A percentile compares a stretch with the other conserved stretches of the same genome.
Conservation (phyloP, 1,284 basidiomycete species). For the Malassezia pachydermatis region DNA sequence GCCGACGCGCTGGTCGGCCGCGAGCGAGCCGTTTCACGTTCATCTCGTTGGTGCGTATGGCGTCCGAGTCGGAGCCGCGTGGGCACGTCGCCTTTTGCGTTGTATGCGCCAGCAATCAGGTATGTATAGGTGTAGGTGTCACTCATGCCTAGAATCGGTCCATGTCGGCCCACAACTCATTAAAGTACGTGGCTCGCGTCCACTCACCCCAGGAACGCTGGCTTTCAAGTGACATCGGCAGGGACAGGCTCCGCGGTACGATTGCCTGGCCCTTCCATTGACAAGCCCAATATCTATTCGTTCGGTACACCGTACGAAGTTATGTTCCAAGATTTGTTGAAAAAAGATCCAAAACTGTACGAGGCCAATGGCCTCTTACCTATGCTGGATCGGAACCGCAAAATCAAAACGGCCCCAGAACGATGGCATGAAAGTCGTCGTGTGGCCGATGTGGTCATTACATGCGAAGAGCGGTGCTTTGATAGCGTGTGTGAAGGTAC, state of each 20-base stretch:
- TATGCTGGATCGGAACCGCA: slow-evolving; percentile 93
- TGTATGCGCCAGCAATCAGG: slow-evolving; percentile 80
- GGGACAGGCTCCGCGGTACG: slow-evolving; percentile 96
- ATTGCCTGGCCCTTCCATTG: slow-evolving; percentile 85
- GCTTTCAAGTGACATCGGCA: slow-evolving; percentile 79
- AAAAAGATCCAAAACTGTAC: slow-evolving; percentile 73
- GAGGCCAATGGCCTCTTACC: slow-evolving; percentile 86
- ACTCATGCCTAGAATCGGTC: slow-evolving; percentile 71
- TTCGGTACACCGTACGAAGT: slow-evolving; percentile 98
- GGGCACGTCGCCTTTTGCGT: slow-evolving; percentile 68
- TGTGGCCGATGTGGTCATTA: slow-evolving; percentile 89
- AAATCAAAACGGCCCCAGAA: slow-evolving; percentile 84
- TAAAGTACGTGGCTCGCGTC: slow-evolving; percentile 54
- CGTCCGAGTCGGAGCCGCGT: background rate
- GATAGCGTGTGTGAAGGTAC: slow-evolving; percentile 94
- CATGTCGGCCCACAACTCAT: slow-evolving; percentile 92
- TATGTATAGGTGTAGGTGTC: background rate
- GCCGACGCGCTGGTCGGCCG: background rate
- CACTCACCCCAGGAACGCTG: slow-evolving; percentile 56
- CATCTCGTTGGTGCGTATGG: background rate
- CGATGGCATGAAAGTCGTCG: slow-evolving; percentile 86
- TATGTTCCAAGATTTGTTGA: slow-evolving; percentile 83
- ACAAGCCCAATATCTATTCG: slow-evolving; percentile 91
- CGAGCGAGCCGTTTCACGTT: background rate
- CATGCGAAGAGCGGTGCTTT: slow-evolving; percentile 97